Evolutionary conservation across 1,284 basidiomycete species (phyloP), one percentile per base, ranked within the genome.

Genomic region (Rhodotorula sp.): DNA sequence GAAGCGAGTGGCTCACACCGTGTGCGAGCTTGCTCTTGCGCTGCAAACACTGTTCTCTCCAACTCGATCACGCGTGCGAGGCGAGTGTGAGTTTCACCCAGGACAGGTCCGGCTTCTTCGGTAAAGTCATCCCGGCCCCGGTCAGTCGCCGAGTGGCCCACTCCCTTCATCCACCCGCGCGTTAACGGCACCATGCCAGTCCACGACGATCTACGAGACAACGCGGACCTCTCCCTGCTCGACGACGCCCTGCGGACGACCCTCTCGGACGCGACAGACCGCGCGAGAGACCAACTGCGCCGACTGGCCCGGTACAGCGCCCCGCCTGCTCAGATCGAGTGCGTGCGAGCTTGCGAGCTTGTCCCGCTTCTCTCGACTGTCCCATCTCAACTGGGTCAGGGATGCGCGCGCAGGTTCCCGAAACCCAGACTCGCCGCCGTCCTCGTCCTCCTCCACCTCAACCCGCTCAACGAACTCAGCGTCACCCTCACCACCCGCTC

Each of bases 401-500:
- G 20, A 44, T 10, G 7, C 30, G 3, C 27, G 24, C n/a, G 44
- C 62, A 73, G 71, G 4, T 68, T 36, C 32, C 71, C 71, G 2
- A 56, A 46, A 9, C 46, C 52, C 15, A 71, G 63, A 29, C 67
- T 75, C 32, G 75, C 75, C 5, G 74, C 68, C 27, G 76, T 77
- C 19, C 70, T 76, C 44, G 71, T 77, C 49, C 71, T 77, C 2
- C 54, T 77, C 24, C 74, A 74, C 62, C 60, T 72, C 19, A 64
- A 72, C 47, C 47, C 49, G 22, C 29, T 54, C 27, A 71, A 64
- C 30, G 47, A 59, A 17, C 62, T 75, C 20, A 51, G 51, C 1
- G 74, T 73, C 0, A 69, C 74, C 15, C 60, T 76, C 22, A 77
- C 77, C 22, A 77, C 77, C n/a, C 56, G 77, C 24, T 66, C 67